These are phyloP conservation scores for Pichia sp. DNA, from an alignment of 1,139 yeast genomes.

Conservation along the genomic window DNA sequence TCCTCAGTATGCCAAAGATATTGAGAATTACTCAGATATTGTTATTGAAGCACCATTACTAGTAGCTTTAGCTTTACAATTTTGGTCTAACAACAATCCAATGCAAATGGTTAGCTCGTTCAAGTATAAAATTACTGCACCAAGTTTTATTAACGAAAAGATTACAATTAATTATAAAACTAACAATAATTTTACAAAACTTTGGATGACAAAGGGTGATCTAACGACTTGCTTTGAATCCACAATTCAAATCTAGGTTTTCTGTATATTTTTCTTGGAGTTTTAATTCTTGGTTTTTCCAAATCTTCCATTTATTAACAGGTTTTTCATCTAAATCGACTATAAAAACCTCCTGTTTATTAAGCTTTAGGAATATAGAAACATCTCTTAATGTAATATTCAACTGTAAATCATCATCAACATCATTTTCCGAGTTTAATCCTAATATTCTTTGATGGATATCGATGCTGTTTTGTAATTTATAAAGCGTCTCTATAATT, in stretches of 20 bases:
- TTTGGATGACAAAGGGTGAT: conserved; percentile 14
- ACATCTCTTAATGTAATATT: conserved; percentile 55
- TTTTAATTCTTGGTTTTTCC: conserved; percentile 25
- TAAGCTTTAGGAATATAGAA: conserved; percentile 41
- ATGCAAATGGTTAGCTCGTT: conserved; percentile 6
- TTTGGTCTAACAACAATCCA: conserved; percentile 31
- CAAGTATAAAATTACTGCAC: conserved; percentile 27
- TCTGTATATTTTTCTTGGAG: conserved; percentile 15
- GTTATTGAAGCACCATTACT: conserved; percentile 82
- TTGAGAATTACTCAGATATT: conserved; percentile 56
- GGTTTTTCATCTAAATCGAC: conserved; percentile 39
- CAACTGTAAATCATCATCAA: conserved; percentile 38
- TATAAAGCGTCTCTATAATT: conserved; percentile 15
- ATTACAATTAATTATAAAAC: conserved; percentile 10
- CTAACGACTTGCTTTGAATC: conserved; percentile 10
- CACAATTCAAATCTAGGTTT: conserved; percentile 11
- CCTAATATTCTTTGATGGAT: conserved; percentile 22
- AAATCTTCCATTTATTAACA: conserved; percentile 22
- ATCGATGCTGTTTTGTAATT: conserved; percentile 23
- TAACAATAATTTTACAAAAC: background rate
- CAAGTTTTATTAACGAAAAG: conserved; percentile 25
- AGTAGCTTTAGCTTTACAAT: conserved; percentile 52
- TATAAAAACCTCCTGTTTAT: conserved; percentile 29
- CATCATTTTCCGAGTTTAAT: conserved; percentile 37
- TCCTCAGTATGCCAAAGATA: conserved; percentile 40